phyloP scores from a whole-genome alignment of 805 yeast species.

The Yarrowia alimentaria region DNA sequence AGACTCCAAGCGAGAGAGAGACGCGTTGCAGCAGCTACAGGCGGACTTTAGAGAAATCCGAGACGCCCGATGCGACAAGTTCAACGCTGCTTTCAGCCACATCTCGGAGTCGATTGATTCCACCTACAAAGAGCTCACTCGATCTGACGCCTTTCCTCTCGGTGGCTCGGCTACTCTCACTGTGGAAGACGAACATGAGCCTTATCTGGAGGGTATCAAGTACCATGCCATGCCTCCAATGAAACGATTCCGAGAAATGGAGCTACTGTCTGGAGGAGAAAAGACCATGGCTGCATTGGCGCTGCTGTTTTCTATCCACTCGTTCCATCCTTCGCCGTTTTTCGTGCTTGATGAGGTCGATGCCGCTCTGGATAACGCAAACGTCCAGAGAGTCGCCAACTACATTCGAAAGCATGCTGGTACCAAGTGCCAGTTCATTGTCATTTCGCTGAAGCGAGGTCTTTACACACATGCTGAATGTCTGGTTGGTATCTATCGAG shows the following conservation, averaged over 20 bases:
- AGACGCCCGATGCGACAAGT: slow-evolving; percentile 56
- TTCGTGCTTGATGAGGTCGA: slow-evolving; percentile 97
- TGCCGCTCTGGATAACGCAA: slow-evolving; percentile 90
- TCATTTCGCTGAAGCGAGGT: slow-evolving; percentile 83
- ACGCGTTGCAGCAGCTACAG: slow-evolving; percentile 39
- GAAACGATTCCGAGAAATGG: slow-evolving; percentile 91
- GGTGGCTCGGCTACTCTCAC: slow-evolving; percentile 95
- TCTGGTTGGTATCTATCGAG: slow-evolving; percentile 78
- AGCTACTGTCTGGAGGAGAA: slow-evolving; percentile 91
- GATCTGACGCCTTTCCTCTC: slow-evolving; percentile 62
- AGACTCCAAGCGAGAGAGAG: slow-evolving; percentile 62
- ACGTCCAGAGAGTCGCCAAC: slow-evolving; percentile 82
- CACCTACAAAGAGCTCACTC: slow-evolving; percentile 83
- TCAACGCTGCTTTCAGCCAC: slow-evolving; percentile 73
- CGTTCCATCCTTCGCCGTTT: slow-evolving; percentile 90
- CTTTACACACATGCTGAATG: slow-evolving; percentile 87
- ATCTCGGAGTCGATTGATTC: slow-evolving; percentile 68
- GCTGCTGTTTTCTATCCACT: slow-evolving; percentile 82
- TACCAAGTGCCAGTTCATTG: slow-evolving; percentile 73
- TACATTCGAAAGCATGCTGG: slow-evolving; percentile 75
- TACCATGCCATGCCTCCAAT: slow-evolving; percentile 96
- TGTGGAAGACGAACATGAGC: slow-evolving; percentile 85
- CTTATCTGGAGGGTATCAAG: slow-evolving; percentile 75
- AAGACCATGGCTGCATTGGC: slow-evolving; percentile 96
- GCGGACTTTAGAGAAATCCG: slow-evolving; percentile 60